These are phyloP conservation scores for Penicillium hesseltinei DNA, from an alignment of 2,329 filamentous ascomycete species.

Conservation along the genomic window DNA sequence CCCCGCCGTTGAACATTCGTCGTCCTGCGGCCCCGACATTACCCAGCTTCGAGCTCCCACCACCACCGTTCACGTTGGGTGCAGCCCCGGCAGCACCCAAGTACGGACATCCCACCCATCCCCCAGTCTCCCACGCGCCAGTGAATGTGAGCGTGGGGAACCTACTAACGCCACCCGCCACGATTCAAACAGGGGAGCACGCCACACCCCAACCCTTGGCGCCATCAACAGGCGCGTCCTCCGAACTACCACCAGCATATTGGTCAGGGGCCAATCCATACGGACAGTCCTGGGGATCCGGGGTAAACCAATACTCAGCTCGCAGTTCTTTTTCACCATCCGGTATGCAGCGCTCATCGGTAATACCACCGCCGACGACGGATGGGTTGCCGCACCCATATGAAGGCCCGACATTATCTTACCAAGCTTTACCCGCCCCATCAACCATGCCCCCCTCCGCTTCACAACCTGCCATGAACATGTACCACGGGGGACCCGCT, in stretches of 20 bases:
- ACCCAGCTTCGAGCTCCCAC: constrained; percentile 67
- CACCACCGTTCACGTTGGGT: constrained; percentile 51
- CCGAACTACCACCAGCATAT: constrained; percentile 50
- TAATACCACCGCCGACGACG: constrained; percentile 58
- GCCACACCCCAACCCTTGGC: constrained; percentile 49
- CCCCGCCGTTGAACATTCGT: constrained; percentile 67
- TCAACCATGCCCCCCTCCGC: constrained; percentile 33
- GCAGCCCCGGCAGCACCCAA: constrained; percentile 50
- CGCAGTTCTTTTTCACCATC: constrained; percentile 60
- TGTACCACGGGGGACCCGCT: constrained; percentile 29
- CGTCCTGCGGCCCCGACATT: constrained; percentile 68
- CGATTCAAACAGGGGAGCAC: constrained; percentile 53
- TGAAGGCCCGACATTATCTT: constrained; percentile 61
- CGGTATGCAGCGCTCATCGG: constrained; percentile 53
- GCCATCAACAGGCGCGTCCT: constrained; percentile 49
- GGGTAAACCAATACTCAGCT: constrained; percentile 41
- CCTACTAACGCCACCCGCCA: constrained; percentile 60
- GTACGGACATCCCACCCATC: constrained; percentile 42
- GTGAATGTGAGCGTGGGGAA: constrained; percentile 58
- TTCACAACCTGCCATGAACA: constrained; percentile 46
- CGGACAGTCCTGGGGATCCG: constrained; percentile 48
- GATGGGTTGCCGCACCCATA: constrained; percentile 68
- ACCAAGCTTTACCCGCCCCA: constrained; percentile 57
- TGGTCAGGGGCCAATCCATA: constrained; percentile 63
- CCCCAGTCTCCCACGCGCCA: constrained; percentile 39